These are phyloP conservation scores for Graphium sp. DNA, from an alignment of 2,329 filamentous ascomycete genomes.

Conservation along the genomic window DNA sequence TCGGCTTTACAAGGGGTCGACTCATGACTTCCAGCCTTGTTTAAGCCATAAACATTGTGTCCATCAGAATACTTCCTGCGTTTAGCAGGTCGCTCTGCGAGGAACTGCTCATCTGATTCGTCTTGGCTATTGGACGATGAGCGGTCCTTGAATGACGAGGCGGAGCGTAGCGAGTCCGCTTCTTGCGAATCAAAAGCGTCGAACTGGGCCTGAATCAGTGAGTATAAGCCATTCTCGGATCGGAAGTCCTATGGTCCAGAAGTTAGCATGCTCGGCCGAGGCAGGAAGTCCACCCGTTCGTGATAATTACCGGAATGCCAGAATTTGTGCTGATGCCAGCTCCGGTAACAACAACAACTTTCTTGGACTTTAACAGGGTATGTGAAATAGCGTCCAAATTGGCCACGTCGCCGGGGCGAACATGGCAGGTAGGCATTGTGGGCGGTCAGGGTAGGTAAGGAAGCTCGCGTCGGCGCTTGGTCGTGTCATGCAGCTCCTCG, in stretches of 20 bases:
- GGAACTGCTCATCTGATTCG: constrained; percentile 2
- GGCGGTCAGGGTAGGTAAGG: background rate
- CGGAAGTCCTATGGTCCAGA: constrained; percentile 46
- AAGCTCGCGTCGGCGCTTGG: too few species aligned
- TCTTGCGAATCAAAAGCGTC: constrained; percentile 32
- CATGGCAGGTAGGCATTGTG: constrained; percentile 40
- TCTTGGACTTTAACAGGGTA: constrained; percentile 44
- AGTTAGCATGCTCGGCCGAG: background rate
- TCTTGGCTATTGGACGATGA: constrained; percentile 1
- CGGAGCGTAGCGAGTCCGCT: too few species aligned
- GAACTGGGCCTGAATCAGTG: constrained; percentile 52
- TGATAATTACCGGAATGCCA: constrained; percentile 44
- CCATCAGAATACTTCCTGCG: constrained; percentile 5
- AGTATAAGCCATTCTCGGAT: constrained; percentile 56
- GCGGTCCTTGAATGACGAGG: background rate
- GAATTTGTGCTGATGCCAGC: constrained; percentile 63
- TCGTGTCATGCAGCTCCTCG: too few species aligned
- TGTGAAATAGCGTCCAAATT: constrained; percentile 50
- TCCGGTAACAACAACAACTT: constrained; percentile 55
- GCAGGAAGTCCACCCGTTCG: background rate
- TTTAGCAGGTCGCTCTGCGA: constrained; percentile 4
- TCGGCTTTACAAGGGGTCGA: too few species aligned
- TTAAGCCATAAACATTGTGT: too few species aligned
- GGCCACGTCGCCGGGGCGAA: constrained; percentile 30
- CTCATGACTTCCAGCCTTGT: too few species aligned